Base-by-base conservation (phyloP, 116 monocot genomes). In the Trichopus zeylanicus region DNA sequence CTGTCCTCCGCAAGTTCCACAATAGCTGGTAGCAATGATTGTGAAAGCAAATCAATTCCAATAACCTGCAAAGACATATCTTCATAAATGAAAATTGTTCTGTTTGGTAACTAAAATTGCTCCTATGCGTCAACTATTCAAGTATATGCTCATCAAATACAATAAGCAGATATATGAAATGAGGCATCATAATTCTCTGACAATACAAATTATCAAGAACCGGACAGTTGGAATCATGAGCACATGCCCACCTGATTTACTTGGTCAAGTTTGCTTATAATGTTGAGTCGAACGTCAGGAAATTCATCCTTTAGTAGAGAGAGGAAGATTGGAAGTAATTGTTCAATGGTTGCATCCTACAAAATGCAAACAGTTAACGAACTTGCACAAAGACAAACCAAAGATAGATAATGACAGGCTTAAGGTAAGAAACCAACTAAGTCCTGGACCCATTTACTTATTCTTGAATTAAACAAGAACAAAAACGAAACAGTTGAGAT, bases 1-100 rank as follows among this genome's bases (percentile, higher is more conserved):
- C 70, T 85, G 38, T 90, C 90, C 60, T 85, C 90, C 39, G 90
- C 90, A 56, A 90, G 82, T 69, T 90, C 90, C 23, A 86, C 86
- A 55, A 90, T 90, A 26, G 90, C 90, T 48, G 90, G 90, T 49
- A 90, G 34, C 38, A 90, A 55, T 38, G 90, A 90, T 39, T 90
- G 90, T 52, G 90, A 90, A 37, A 90, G 63, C 8, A 90, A 65
- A 66, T 86, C 86, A 53, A 90, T 86, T 28, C 90, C 90, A 62
- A 85, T 90, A 18, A 90, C 90, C 90, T 90, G 67, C 54, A 70
- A 52, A n/a, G n/a, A 16, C 18, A 42, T n/a, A 2, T 42, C 42
- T 16, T 18, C 3, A 42, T 42, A 42, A 15, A 42, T 42, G 7
- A 42, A 42, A n/a, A 16, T 1, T 16, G 4, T 16, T 12, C 18